Evolutionary conservation across 768 basidiomycete species (phyloP), one percentile per base, ranked within the genome.

Genomic region (Boletus subcaerulescens): DNA sequence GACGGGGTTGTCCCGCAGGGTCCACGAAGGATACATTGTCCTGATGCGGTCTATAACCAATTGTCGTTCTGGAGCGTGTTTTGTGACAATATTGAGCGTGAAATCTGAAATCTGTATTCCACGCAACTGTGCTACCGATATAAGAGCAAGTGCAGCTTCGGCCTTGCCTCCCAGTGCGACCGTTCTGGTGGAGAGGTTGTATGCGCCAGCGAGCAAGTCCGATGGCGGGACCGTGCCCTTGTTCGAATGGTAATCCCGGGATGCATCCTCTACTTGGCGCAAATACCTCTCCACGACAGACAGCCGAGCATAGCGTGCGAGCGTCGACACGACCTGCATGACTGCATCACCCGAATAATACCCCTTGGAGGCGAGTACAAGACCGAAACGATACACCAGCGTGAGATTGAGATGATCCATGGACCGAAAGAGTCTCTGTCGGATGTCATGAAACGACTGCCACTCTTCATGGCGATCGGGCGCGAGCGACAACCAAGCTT

Each of bases 311-410:
- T 76, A 80, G 20, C 77, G 77, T 38, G 79, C 68, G 18, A 87
- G 64, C 5, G 68, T 65, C 2, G 75, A 71, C 32, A 81, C 54
- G 47, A 67, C 63, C 8, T 64, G 70, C 49, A 45, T 55, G 5
- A 59, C 57, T 13, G 57, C 58, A 4, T 40, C n/a, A 24, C 52
- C 61, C 48, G 46, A 40, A 41, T 48, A 47, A 52, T 77, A 78
- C 0, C 84, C 84, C 59, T 80, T 83, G 17, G 71, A 66, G 4
- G 77, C 77, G n/a, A 74, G 70, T 5, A 75, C 65, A 42, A 75
- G 50, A 18, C 75, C 80, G 46, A 83, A 79, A 14, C 65, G 71
- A 51, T 74, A 61, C 15, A 80, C 55, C 24, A 80, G 69, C 2
- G 64, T 48, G 17, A 77, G 65, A 29, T 77, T 69, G 44, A 69